phyloP scores from a whole-genome alignment of 2,329 filamentous ascomycete genomes.

The Fonsecaea multimorphosa region DNA sequence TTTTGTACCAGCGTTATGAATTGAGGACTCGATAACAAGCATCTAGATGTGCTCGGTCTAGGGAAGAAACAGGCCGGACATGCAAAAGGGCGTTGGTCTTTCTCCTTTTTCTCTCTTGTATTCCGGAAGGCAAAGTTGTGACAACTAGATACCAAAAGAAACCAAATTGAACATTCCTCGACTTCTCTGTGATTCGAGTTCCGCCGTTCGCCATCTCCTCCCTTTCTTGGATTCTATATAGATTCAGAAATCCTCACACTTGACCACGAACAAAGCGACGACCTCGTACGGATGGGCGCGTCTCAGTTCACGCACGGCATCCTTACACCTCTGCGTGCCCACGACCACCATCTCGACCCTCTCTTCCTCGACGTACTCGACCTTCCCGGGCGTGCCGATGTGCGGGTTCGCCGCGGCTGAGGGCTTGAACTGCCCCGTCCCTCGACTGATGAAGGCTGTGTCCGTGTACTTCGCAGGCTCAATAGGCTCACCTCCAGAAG shows the following conservation, averaged over 20 bases:
- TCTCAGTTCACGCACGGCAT: constrained; percentile 50
- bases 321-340: constrained; percentile 46
- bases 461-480: constrained; percentile 45
- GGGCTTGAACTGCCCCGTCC: constrained; percentile 52
- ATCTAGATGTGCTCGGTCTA: constrained; percentile 28
- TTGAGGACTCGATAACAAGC: constrained; percentile 24
- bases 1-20: constrained; percentile 27
- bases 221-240: neutral
- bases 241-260: constrained; percentile 43
- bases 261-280: constrained; percentile 53
- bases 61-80: constrained; percentile 13
- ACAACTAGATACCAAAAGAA: constrained; percentile 29
- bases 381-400: constrained; percentile 47
- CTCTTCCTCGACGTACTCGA: constrained; percentile 52
- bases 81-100: constrained; percentile 20
- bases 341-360: constrained; percentile 53
- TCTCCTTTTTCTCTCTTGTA: constrained; percentile 18
- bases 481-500: too few relatives aligned
- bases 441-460: constrained; percentile 49
- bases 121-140: constrained; percentile 6
- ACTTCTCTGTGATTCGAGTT: neutral
- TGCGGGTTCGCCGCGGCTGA: constrained; percentile 48
- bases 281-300: constrained; percentile 56
- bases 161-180: neutral
- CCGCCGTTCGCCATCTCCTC: neutral